These are phyloP conservation scores for Elsinoe perseae DNA, from an alignment of 2,329 filamentous ascomycete species.

Conservation along the genomic window DNA sequence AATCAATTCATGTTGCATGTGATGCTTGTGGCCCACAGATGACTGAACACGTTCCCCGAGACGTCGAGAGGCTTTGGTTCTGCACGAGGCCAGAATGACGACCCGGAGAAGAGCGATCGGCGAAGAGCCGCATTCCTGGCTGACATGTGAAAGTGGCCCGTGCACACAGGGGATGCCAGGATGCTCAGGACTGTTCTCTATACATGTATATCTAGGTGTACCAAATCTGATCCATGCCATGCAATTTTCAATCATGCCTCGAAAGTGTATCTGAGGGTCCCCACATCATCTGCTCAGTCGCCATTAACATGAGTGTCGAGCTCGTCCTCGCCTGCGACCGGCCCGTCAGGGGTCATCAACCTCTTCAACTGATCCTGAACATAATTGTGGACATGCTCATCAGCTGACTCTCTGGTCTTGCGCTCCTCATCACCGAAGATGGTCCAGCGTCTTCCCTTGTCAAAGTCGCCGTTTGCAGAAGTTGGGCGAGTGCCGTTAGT, in stretches of 20 bases:
- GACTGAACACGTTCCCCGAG: slow-evolving; percentile 11
- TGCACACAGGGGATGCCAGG: background rate
- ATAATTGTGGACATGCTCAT: slow-evolving; percentile 67
- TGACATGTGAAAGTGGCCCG: slow-evolving; percentile 16
- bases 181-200: slow-evolving; percentile 2
- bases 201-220: slow-evolving; percentile 7
- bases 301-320: slow-evolving; percentile 45
- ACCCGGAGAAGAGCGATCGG: background rate
- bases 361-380: slow-evolving; percentile 72
- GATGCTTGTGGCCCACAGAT: background rate
- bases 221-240: slow-evolving; percentile 1
- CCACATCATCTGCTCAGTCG: background rate
- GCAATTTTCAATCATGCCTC: background rate
- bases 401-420: slow-evolving; percentile 31
- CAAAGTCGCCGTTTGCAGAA: slow-evolving; percentile 18
- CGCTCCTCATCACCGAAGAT: slow-evolving; percentile 49
- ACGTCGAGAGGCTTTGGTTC: background rate
- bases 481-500: slow-evolving; percentile 19
- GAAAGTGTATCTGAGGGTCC: background rate
- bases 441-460: slow-evolving; percentile 34
- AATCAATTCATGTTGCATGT: slow-evolving; percentile 8
- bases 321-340: slow-evolving; percentile 51
- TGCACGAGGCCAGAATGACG: slow-evolving; percentile 6
- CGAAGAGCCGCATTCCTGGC: slow-evolving; percentile 5
- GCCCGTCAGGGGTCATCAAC: slow-evolving; percentile 54